Evolutionary conservation across 495 filamentous ascomycete genomes (phyloP), one percentile per base, ranked within the genome.

Genomic region (Hypoxylon perforatum): DNA sequence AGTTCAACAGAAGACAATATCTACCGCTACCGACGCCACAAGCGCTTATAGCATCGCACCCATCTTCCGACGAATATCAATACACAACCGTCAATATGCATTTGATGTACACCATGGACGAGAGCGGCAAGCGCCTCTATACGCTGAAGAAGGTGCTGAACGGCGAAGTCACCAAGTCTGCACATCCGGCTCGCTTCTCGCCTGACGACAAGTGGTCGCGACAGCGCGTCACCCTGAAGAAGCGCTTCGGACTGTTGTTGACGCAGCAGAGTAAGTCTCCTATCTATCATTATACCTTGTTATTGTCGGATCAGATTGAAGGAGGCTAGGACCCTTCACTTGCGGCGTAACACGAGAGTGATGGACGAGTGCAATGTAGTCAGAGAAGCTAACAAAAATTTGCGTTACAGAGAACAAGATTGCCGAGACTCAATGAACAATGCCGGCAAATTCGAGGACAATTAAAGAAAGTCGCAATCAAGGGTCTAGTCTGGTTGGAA

Each of bases 131-230:
- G 80, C 90, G 92, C 64, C 72, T 89, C 70, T 99, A 97, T 86
- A 97, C 94, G 8, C 87, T 94, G 54, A 90, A 93, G 77, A 96
- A 95, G 79, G 84, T 93, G 66, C 79, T 87, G 19, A 76, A 85
- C 57, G 89, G 90, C 68, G 86, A 92, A 70, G 90, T 97, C 73
- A 96, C 96, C 71, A 96, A 94, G 83, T 93, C 90, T 45, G 95
- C 95, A 38, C 95, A 99, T 85, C 95, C 96, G 18, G 96, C 96
- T 45, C 85, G 96, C 62, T 99, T 97, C 84, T 95, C 92, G 35
- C 95, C 95, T 61, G 95, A 99, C 81, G 95, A 99, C 83, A 96
- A 95, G 82, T 97, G 94, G 82, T 97, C 94, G 67, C 88, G 92
- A 64, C 93, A 99, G 80, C 88, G 95, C 67, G 91, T 97, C 30